phyloP scores from a whole-genome alignment of 495 filamentous ascomycete species.

The Penicillium diatomitis region DNA sequence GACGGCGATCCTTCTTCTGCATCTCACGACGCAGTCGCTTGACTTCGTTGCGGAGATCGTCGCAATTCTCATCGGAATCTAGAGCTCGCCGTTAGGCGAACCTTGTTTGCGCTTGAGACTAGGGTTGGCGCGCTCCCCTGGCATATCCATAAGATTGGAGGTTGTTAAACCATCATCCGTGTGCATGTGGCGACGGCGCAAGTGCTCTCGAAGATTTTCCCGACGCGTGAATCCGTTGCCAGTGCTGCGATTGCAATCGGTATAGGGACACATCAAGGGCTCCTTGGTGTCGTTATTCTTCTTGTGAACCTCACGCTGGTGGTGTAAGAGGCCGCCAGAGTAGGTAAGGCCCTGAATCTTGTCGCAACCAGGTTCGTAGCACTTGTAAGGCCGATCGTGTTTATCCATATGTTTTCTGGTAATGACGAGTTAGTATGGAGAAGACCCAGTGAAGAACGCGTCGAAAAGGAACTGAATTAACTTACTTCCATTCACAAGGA shows the following conservation, averaged over 20 bases:
- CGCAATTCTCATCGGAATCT: constrained; percentile 31
- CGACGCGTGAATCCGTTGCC: background rate
- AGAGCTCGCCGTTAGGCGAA: constrained; percentile 25
- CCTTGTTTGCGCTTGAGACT: constrained; percentile 39
- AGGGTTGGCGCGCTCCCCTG: constrained; percentile 18
- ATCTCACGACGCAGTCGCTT: constrained; percentile 49
- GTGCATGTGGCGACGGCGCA: constrained; percentile 49
- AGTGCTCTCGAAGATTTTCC: background rate
- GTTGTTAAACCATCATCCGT: constrained; percentile 28
- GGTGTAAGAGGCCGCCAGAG: background rate
- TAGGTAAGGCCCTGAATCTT: background rate
- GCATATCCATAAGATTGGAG: constrained; percentile 22
- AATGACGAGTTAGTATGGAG: constrained; percentile 10
- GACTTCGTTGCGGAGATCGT: constrained; percentile 46
- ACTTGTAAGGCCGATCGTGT: background rate
- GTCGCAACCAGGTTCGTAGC: background rate
- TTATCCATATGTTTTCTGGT: background rate
- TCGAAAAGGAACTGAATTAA: constrained; percentile 6
- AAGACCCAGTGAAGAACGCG: background rate
- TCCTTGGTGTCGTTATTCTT: background rate
- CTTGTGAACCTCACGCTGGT: background rate
- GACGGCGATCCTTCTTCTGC: constrained; percentile 40
- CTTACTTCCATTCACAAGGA: constrained; percentile 91
- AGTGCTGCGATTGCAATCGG: background rate
- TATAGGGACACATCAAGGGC: background rate